Percentiles rank a stretch among this genome's conserved stretches.
Evolutionary conservation across 164 flowering plant genomes (phyloP).

Genomic region (Cinnamomum micranthum): DNA sequence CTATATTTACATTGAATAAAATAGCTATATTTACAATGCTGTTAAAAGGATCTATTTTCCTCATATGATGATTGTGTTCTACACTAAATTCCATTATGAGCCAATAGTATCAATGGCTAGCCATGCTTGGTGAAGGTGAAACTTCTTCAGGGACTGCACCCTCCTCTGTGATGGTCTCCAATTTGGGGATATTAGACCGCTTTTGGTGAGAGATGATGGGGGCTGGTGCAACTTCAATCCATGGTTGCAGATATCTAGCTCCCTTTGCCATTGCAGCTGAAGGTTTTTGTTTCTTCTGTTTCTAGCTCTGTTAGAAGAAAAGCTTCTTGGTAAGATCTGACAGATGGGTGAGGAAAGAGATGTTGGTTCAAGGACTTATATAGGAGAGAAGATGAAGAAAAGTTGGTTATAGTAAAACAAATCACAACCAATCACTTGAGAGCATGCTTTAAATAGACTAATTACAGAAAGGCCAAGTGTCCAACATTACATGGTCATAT

Average conservation of each 20-base stretch:
- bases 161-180: slow-evolving; percentile 3
- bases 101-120: neutral
- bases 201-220: neutral
- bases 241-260: slow-evolving; percentile 1
- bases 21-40: no score
- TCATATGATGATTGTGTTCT: no score
- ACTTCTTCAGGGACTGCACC: neutral
- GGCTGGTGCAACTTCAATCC: slow-evolving; percentile 10
- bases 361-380: neutral
- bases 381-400: neutral
- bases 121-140: neutral
- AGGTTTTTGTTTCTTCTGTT: neutral
- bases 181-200: neutral
- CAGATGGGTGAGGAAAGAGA: neutral
- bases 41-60: no score
- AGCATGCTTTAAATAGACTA: neutral
- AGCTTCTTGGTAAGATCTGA: neutral
- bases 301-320: neutral
- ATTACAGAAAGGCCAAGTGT: neutral
- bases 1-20: no score
- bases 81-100: neutral
- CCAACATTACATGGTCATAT: no score
- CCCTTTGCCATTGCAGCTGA: neutral
- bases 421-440: neutral
- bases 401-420: neutral